A percentile compares a stretch with the other conserved stretches of the same genome.
Conservation (phyloP, 495 filamentous ascomycete species). For the Poronia punctata region DNA sequence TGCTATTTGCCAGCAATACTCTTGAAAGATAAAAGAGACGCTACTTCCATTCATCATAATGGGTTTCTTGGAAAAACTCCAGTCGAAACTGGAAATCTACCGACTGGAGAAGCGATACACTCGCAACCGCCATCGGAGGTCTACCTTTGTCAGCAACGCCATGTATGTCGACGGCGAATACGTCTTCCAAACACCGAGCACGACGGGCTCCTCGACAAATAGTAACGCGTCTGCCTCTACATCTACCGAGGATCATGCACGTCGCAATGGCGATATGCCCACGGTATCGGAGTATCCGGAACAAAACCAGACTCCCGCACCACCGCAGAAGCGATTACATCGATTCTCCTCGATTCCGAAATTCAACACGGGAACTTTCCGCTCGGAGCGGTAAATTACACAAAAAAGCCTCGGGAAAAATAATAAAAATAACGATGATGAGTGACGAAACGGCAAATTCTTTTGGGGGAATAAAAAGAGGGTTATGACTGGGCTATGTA, state of each 20-base stretch:
- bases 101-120: slow-evolving; percentile 90
- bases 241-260: slow-evolving; percentile 12
- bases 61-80: slow-evolving; percentile 43
- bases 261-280: slow-evolving; percentile 18
- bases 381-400: slow-evolving; percentile 21
- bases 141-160: slow-evolving; percentile 76
- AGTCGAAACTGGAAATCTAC: slow-evolving; percentile 74
- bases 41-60: slow-evolving; percentile 11
- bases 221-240: slow-evolving; percentile 26
- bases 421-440: slow-evolving; percentile 9
- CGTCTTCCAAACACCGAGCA: slow-evolving; percentile 54
- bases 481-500: no score
- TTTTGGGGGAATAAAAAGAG: slow-evolving; percentile 2
- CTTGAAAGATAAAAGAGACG: neutral
- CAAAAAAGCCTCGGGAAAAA: slow-evolving; percentile 11
- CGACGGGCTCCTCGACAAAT: slow-evolving; percentile 41
- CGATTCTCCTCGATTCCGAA: slow-evolving; percentile 43
- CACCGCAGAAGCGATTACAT: slow-evolving; percentile 32
- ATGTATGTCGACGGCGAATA: slow-evolving; percentile 92
- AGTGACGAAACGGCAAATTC: slow-evolving; percentile 3
- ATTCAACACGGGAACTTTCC: slow-evolving; percentile 32
- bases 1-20: no score
- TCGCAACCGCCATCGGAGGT: slow-evolving; percentile 70
- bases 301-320: slow-evolving; percentile 2
- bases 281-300: slow-evolving; percentile 9